phyloP scores from a whole-genome alignment of 495 filamentous ascomycete genomes.

The Tirmania nivea region DNA sequence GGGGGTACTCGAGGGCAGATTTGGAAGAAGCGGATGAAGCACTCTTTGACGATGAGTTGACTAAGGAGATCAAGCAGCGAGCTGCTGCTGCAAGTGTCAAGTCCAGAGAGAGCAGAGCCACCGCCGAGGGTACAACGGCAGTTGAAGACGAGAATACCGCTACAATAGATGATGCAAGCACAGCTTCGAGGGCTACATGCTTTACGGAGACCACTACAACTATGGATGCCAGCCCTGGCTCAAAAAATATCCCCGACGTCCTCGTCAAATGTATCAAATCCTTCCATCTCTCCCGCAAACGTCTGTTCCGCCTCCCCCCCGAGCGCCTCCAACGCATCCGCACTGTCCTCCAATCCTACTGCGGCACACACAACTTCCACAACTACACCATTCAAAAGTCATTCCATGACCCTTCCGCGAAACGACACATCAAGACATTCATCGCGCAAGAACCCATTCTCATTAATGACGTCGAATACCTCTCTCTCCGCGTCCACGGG shows the following conservation, averaged over 20 bases:
- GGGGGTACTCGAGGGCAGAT: background rate
- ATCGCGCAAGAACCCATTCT: slow-evolving; percentile 47
- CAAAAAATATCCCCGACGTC: slow-evolving; percentile 4
- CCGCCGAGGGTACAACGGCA: slow-evolving; percentile 1
- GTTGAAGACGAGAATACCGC: no score
- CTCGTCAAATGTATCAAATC: slow-evolving; percentile 47
- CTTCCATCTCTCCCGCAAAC: slow-evolving; percentile 56
- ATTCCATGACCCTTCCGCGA: slow-evolving; percentile 54
- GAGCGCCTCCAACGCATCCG: slow-evolving; percentile 50
- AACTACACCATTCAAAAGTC: slow-evolving; percentile 89
- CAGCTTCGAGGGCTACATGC: background rate
- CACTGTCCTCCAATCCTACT: slow-evolving; percentile 42
- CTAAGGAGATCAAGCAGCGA: slow-evolving; percentile 3
- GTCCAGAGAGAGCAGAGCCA: background rate
- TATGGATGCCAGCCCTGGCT: background rate
- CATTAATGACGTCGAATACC: slow-evolving; percentile 82
- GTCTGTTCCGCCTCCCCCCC: slow-evolving; percentile 55
- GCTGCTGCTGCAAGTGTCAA: background rate
- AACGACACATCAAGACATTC: slow-evolving; percentile 79
- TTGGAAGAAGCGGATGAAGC: slow-evolving; percentile 13
- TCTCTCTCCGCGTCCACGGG: slow-evolving; percentile 84
- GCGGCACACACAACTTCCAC: slow-evolving; percentile 74
- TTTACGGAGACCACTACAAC: slow-evolving; percentile 3
- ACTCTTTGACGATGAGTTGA: slow-evolving; percentile 4
- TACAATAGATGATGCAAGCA: background rate